Evolutionary conservation across 495 filamentous ascomycete species (phyloP).

Genomic region (Rhypophila decipiens): DNA sequence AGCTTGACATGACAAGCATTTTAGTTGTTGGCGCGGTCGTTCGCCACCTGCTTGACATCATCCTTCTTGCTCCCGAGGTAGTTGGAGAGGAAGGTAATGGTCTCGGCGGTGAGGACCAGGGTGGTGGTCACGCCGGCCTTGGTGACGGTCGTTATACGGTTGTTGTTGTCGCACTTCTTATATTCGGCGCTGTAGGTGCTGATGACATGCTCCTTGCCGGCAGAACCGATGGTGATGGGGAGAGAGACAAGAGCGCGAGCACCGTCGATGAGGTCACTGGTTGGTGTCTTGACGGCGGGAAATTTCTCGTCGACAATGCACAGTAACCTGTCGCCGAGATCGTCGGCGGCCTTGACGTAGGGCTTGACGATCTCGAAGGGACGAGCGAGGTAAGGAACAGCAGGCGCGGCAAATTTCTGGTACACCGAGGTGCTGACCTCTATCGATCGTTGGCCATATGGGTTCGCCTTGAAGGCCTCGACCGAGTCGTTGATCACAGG

Average conservation of each 20-base stretch:
- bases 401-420: slow-evolving; percentile 54
- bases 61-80: slow-evolving; percentile 55
- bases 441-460: slow-evolving; percentile 74
- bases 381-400: slow-evolving; percentile 68
- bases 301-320: slow-evolving; percentile 68
- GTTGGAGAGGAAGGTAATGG: slow-evolving; percentile 50
- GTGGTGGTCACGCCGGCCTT: slow-evolving; percentile 73
- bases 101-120: slow-evolving; percentile 64
- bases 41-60: slow-evolving; percentile 50
- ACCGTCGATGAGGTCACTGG: slow-evolving; percentile 63
- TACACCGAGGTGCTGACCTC: slow-evolving; percentile 64
- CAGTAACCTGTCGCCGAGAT: slow-evolving; percentile 69
- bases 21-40: slow-evolving; percentile 32
- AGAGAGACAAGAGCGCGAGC: slow-evolving; percentile 58
- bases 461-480: slow-evolving; percentile 67
- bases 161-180: slow-evolving; percentile 66
- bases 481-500: slow-evolving; percentile 79
- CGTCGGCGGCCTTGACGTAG: slow-evolving; percentile 75
- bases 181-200: slow-evolving; percentile 67
- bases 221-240: slow-evolving; percentile 58
- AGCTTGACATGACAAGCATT: too few relatives aligned
- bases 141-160: slow-evolving; percentile 58
- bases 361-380: slow-evolving; percentile 75
- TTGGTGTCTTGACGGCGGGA: slow-evolving; percentile 84
- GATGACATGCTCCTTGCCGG: slow-evolving; percentile 70